Evolutionary conservation across 2,329 filamentous ascomycete genomes (phyloP), one percentile per base, ranked within the genome.

Genomic region (Aspergillus quadricinctus): DNA sequence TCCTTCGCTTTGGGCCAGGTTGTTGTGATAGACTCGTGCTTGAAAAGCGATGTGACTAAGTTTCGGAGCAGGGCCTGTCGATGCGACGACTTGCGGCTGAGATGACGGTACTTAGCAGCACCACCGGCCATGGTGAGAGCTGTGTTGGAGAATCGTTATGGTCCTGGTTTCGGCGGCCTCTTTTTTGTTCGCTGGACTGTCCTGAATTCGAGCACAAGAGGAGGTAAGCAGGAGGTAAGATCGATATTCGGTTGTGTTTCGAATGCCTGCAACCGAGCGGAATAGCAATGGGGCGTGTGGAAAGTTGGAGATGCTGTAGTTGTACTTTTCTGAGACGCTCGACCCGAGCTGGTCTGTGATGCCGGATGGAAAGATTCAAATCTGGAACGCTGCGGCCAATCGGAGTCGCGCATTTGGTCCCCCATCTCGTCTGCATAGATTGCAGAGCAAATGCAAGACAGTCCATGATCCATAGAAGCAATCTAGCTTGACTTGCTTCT

Each of bases 1-100:
- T 99, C 94, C 78, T 97, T 99, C 49, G 94, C 94, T 78, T 97
- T 97, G 73, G 88, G 87, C 83, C 89, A 97, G 77, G 94, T 96
- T 51, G 94, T 99, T 62, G 88, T 87, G 78, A 99, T 96, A 61
- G 90, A 87, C 80, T 99, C 94, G 76, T 96, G 86, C 75, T 90
- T 83, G 78, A 99, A 89, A 64, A 99, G 88, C 54, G 93, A 94
- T 64, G 93, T 96, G 73, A 97, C 92, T 59, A 99, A 82, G 77
- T 97, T 97, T 70, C 94, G 91, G 64, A 99, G 87, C 66, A 99
- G 85, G 53, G 94, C 93, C 79, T 93, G 86, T 72, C 94, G 86
- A 74, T 97, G 94, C 54, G 93, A 81, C 52, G 92, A 96, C 64
- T 85, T 83, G 66, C 94, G 92, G 77, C 87, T 87, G 60, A 99